These are phyloP conservation scores for Calonectria multiphialidica DNA, from an alignment of 2,329 filamentous ascomycete genomes.

Conservation along the genomic window DNA sequence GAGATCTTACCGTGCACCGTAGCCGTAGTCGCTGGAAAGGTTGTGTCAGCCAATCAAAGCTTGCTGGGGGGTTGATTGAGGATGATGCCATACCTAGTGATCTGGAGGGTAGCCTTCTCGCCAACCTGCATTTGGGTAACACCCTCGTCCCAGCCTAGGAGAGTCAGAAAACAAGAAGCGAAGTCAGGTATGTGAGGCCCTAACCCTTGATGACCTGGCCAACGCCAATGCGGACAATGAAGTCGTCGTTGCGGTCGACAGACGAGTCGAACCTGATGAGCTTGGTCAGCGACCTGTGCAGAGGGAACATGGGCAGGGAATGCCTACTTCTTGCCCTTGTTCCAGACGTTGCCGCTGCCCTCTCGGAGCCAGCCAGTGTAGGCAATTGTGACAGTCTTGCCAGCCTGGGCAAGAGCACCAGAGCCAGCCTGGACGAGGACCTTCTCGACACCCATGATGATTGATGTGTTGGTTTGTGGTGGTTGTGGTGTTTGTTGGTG, in stretches of 20 bases:
- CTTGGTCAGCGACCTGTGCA: conserved; percentile 20
- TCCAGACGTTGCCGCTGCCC: conserved; percentile 60
- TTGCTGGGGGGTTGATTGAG: background rate
- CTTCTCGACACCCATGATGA: conserved; percentile 81
- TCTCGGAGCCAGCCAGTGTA: conserved; percentile 93
- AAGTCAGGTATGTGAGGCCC: conserved; percentile 29
- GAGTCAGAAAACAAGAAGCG: background rate
- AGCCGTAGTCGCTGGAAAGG: conserved; percentile 69
- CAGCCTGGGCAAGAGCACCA: conserved; percentile 69
- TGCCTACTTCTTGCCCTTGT: conserved; percentile 81
- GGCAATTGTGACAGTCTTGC: conserved; percentile 86
- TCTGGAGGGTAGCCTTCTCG: conserved; percentile 89
- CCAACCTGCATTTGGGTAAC: conserved; percentile 89
- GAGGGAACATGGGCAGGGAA: background rate
- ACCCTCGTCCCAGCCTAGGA: conserved; percentile 84
- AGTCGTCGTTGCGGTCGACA: conserved; percentile 76
- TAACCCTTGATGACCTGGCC: conserved; percentile 88
- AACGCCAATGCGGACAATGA: conserved; percentile 82
- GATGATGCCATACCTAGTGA: conserved; percentile 61
- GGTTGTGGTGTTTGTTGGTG: conserved; percentile 22
- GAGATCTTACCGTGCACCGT: conserved; percentile 68
- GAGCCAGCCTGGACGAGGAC: conserved; percentile 71
- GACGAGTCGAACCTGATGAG: conserved; percentile 85
- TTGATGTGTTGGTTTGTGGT: conserved; percentile 30
- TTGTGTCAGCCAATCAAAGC: conserved; percentile 30